Evolutionary conservation across 2,329 filamentous ascomycete species (phyloP), one percentile per base, ranked within the genome.

Genomic region (Aquanectria penicillioides): DNA sequence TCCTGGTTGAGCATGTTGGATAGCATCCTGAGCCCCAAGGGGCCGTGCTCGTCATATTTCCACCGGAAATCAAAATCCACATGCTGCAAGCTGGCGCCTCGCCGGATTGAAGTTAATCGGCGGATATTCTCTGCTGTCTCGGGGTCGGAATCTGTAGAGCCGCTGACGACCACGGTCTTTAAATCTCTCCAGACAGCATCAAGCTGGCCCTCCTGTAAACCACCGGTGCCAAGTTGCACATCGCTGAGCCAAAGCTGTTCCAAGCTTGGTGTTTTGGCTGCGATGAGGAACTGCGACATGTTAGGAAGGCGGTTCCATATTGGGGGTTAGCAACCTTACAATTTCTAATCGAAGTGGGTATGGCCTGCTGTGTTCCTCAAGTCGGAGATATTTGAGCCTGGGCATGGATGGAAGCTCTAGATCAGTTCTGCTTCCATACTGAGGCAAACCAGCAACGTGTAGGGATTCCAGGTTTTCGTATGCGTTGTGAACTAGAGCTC

Each of bases 221-320:
- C 53, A 2, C 37, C 48, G 25, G 50, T 61, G 5, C 58, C 59
- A 9, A 74, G 58, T 7, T 68, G 63, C 2, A 72, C 61, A 8
- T 71, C 70, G 18, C 65, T 65, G 26, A 77, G 55, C 62, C 66
- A 72, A 3, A 77, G 60, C 43, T 77, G 74, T 47, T 77, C 68
- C 11, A 76, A 34, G 1, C 57, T 61, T 10, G 71, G 74, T n/a
- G 68, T 69, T 33, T 69, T 70, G 1, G 41, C 20, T 17, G 69
- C 68, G 6, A 74, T 15, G 9, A 46, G 37, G 36, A 73, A 67
- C 74, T 76, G 17, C 5, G 20, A 9, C 5, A 2, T 2, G 50
- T 67, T 50, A 66, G 65, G 17, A 20, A 4, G 17, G 15, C 22
- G 6, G 48, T 34, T 38, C 60, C 51, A 7, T 29, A 38, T 25